These are phyloP conservation scores for Nakazawaea molendinolei DNA, from an alignment of 805 yeast species.

Conservation along the genomic window DNA sequence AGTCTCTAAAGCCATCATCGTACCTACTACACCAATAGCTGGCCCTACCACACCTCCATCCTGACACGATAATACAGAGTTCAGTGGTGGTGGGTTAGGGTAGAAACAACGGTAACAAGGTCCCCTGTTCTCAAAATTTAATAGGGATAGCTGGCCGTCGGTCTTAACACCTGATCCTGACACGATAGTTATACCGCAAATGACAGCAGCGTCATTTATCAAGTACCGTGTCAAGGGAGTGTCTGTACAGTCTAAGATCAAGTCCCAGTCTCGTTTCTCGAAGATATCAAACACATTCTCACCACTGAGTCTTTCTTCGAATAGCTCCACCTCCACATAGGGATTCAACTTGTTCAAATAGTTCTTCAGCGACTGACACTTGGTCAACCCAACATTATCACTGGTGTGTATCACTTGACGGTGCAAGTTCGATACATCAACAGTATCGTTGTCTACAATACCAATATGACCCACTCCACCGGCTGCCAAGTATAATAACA, in stretches of 20 bases:
- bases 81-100: slow-evolving; percentile 86
- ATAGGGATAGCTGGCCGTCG: slow-evolving; percentile 82
- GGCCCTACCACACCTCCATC: slow-evolving; percentile 97
- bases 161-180: slow-evolving; percentile 90
- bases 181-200: slow-evolving; percentile 62
- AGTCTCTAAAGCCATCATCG: slow-evolving; percentile 83
- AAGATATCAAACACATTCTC: slow-evolving; percentile 60
- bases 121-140: slow-evolving; percentile 59
- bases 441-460: slow-evolving; percentile 80
- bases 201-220: slow-evolving; percentile 76
- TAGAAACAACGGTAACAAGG: slow-evolving; percentile 96
- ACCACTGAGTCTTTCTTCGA: slow-evolving; percentile 43
- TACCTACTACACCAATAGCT: slow-evolving; percentile 89
- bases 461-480: slow-evolving; percentile 86
- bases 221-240: slow-evolving; percentile 83
- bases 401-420: slow-evolving; percentile 81
- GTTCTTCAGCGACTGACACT: slow-evolving; percentile 72
- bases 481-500: slow-evolving; percentile 74
- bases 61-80: slow-evolving; percentile 73
- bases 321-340: slow-evolving; percentile 45
- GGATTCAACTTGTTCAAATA: slow-evolving; percentile 60
- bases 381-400: slow-evolving; percentile 56
- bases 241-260: slow-evolving; percentile 91
- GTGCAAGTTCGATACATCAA: slow-evolving; percentile 81
- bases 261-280: slow-evolving; percentile 46